phyloP scores from a whole-genome alignment of 345 rosid species.

The Euclidium syriacum region DNA sequence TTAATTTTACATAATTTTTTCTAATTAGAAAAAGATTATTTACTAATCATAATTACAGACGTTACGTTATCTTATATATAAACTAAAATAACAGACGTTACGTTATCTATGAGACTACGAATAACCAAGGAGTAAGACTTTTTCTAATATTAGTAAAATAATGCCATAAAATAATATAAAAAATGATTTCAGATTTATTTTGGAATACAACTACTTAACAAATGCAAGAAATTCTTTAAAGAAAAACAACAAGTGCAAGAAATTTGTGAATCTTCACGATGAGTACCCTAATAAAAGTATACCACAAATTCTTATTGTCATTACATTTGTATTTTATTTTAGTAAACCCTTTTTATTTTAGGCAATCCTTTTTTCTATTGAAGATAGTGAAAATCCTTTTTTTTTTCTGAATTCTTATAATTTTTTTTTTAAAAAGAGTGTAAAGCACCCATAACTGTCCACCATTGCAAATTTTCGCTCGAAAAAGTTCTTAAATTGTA shows the following conservation, averaged over 20 bases:
- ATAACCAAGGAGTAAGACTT: not conserved
- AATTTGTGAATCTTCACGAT: not conserved
- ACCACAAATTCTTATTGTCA: not conserved
- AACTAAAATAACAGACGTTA: not conserved
- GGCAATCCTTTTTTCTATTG: too few relatives aligned
- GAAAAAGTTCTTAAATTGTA: too few relatives aligned
- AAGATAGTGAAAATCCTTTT: too few relatives aligned
- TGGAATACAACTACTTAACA: not conserved
- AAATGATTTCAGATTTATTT: not conserved
- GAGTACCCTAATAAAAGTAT: not conserved
- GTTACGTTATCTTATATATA: slow-evolving; percentile 16
- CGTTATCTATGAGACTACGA: slow-evolving; percentile 16
- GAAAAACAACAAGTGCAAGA: not conserved
- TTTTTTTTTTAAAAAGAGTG: too few relatives aligned
- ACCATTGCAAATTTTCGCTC: too few relatives aligned
- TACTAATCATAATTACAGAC: not conserved
- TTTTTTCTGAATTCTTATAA: too few relatives aligned
- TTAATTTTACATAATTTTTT: not conserved
- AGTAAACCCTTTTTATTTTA: too few relatives aligned
- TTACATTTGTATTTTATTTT: not conserved
- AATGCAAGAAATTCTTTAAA: not conserved
- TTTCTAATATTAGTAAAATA: not conserved
- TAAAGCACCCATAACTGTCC: too few relatives aligned
- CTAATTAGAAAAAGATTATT: not conserved
- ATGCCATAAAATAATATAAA: not conserved